phyloP scores from a whole-genome alignment of 2,329 filamentous ascomycete species.

The Alternaria ethzedia region DNA sequence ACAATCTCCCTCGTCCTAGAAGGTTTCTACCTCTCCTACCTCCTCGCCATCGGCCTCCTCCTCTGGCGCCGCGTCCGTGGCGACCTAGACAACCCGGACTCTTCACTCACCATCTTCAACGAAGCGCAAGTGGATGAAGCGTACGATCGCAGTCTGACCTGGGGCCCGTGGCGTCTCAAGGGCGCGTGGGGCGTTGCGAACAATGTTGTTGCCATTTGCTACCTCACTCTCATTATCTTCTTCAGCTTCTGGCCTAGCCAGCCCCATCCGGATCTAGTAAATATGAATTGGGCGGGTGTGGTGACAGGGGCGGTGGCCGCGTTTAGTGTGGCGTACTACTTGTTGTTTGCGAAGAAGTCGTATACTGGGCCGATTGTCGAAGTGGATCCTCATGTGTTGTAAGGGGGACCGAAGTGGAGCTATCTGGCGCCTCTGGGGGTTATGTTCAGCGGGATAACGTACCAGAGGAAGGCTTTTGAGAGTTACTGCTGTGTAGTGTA shows the following conservation, averaged over 20 bases:
- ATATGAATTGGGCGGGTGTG: conserved; percentile 45
- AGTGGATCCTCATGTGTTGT: conserved; percentile 32
- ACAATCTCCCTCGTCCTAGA: conserved; percentile 45
- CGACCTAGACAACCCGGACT: conserved; percentile 33
- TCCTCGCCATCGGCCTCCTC: conserved; percentile 41
- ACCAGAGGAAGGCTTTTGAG: background rate
- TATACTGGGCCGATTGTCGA: conserved; percentile 45
- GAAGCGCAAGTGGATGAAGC: conserved; percentile 26
- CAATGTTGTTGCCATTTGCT: conserved; percentile 42
- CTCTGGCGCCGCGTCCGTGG: conserved; percentile 46
- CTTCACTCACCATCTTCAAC: conserved; percentile 31
- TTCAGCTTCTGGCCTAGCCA: conserved; percentile 45
- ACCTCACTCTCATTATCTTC: conserved; percentile 42
- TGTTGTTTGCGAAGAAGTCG: conserved; percentile 35
- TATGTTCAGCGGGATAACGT: background rate
- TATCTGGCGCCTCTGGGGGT: background rate
- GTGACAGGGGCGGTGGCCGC: conserved; percentile 38
- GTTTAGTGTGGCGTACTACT: conserved; percentile 42
- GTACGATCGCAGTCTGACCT: conserved; percentile 31
- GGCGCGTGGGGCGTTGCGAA: conserved; percentile 38
- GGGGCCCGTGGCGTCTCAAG: conserved; percentile 46
- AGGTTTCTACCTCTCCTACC: conserved; percentile 47
- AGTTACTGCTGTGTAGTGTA: background rate
- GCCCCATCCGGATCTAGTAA: conserved; percentile 17
- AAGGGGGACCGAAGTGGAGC: background rate